Evolutionary conservation across 2,329 filamentous ascomycete species (phyloP), one percentile per base, ranked within the genome.

Genomic region (Xylariaceae sp.): DNA sequence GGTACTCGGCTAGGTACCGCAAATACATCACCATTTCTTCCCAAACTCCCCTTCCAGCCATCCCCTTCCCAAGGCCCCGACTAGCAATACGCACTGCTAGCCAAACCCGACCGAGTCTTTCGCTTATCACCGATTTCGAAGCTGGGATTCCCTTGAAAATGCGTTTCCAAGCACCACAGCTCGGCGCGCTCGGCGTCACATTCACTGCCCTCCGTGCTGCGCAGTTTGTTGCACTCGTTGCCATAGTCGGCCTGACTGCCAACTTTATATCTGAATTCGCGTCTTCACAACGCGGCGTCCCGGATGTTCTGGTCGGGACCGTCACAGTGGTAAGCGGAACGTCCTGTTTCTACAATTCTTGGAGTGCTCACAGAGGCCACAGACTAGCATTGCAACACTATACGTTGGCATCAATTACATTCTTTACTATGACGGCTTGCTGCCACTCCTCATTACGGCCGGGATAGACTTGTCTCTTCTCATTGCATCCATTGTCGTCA

Each of bases 191-290:
- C 60, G 90, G 88, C 69, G 83, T 87, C 62, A 88, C 87, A 61
- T 96, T 95, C 74, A 84, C 89, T 53, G 75, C 84, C 60, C 81
- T 87, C 60, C 86, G 92, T 44, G 77, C 80, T 52, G 77, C 92
- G 60, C 86, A 95, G 68, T 78, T 83, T 54, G 72, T 88, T 57
- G 83, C 82, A 22, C 86, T 96, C 66, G 77, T 94, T 52, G 77
- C 85, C 53, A 84, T 94, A 60, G 87, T 96, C 59, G 90, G 90
- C 42, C 82, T 96, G 69, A 84, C 84, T 1, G 83, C 87, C 64
- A 90, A 92, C 71, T 95, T 96, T 71, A 86, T 96, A 63, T 79
- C 84, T 19, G 80, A 89, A 61, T 90, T 95, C 67, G 82, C 90
- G 42, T 74, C 77, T 41, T 80, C 77, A 18, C 79, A 85, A 57